A percentile compares a stretch with the other conserved stretches of the same genome.
Evolutionary conservation across 352 stramenopile species (phyloP).

Genomic region (Nannochloropsis limnetica): DNA sequence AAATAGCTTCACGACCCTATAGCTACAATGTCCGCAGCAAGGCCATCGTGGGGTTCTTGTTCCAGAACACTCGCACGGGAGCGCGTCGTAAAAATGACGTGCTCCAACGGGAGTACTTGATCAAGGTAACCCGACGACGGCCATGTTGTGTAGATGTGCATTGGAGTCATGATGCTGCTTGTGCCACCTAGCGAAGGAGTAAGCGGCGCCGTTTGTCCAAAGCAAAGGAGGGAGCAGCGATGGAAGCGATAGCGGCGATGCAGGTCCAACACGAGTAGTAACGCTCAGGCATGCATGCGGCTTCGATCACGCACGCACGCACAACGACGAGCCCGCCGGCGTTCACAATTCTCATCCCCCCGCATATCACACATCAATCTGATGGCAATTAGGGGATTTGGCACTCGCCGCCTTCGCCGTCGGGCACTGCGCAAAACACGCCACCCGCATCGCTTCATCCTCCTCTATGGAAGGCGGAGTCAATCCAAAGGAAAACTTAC

Average conservation of each 20-base stretch:
- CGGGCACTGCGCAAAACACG: slow-evolving; percentile 30
- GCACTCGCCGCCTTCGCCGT: neutral
- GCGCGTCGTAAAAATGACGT: neutral
- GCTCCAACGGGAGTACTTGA: too few relatives aligned
- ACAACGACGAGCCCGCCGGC: neutral
- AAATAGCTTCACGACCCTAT: too few relatives aligned
- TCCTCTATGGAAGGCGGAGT: slow-evolving; percentile 52
- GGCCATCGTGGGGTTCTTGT: too few relatives aligned
- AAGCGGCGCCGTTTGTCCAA: neutral
- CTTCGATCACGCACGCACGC: neutral
- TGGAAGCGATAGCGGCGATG: neutral
- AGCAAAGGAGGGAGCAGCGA: neutral
- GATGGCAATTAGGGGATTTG: neutral
- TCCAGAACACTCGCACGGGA: too few relatives aligned
- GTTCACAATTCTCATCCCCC: neutral
- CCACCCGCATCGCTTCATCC: slow-evolving; percentile 50
- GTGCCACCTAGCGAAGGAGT: neutral
- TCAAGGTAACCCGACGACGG: neutral
- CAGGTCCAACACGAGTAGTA: neutral
- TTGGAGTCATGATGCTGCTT: neutral
- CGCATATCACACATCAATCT: neutral
- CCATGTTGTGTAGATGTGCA: neutral
- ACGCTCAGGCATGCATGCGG: neutral
- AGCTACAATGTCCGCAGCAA: too few relatives aligned
- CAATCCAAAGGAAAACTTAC: slow-evolving; percentile 63